Percentiles rank a stretch among this genome's conserved stretches.
Evolutionary conservation across 148 eudicot genomes (phyloP).

Genomic region (Heliamphora exappendiculata): DNA sequence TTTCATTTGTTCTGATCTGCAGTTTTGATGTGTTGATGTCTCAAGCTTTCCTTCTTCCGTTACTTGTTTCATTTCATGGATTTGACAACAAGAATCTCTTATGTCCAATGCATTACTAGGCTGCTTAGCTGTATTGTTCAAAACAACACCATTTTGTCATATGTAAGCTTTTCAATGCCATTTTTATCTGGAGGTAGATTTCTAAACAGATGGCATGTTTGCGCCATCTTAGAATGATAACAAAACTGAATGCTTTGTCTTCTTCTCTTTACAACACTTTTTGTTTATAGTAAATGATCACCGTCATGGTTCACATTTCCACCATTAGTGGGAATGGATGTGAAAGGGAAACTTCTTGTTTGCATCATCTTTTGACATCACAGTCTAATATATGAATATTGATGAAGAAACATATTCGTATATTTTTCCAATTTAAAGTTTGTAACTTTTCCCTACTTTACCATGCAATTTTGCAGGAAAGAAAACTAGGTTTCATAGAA

Average conservation of each 20-base stretch:
- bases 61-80: neutral
- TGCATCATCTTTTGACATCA: neutral
- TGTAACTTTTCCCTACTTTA: neutral
- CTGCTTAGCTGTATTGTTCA: neutral
- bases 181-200: neutral
- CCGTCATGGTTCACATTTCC: neutral
- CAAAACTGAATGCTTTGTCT: neutral
- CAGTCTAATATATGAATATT: neutral
- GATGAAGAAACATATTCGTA: neutral
- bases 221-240: neutral
- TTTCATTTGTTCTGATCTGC: neutral
- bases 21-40: neutral
- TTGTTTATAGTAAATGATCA: neutral
- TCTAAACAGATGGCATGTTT: neutral
- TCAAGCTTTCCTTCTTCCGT: neutral
- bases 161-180: neutral
- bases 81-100: neutral
- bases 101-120: neutral
- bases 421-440: no score
- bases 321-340: neutral
- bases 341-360: neutral
- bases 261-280: neutral
- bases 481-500: conserved; percentile 60
- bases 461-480: conserved; percentile 41
- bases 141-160: neutral